These are phyloP conservation scores for Brassica nigra DNA, from an alignment of 345 rosid species.

Conservation along the genomic window DNA sequence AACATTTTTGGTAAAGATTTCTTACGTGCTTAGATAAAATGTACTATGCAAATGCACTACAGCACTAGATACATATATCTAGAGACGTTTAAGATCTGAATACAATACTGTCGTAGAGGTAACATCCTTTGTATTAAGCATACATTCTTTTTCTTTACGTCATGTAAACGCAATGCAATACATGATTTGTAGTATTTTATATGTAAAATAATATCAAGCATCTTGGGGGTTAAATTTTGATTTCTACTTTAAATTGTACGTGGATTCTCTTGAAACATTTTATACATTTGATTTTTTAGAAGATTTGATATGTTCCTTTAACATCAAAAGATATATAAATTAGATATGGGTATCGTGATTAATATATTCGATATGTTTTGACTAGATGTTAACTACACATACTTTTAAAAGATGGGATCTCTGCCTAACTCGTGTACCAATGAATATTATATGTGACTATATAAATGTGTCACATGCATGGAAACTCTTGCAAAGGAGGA, in stretches of 20 bases:
- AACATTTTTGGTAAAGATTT: not conserved
- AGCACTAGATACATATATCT: not conserved
- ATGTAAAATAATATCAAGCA: not conserved
- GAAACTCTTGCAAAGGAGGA: constrained; percentile 4
- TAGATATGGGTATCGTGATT: not conserved
- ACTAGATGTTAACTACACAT: not conserved
- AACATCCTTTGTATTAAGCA: not conserved
- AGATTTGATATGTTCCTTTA: not conserved
- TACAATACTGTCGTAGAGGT: not conserved
- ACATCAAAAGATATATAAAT: too few species aligned
- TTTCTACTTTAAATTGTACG: not conserved
- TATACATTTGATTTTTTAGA: not conserved
- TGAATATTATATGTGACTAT: not conserved
- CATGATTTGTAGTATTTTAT: not conserved
- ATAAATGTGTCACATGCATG: constrained; percentile 26
- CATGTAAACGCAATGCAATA: not conserved
- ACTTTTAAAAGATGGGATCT: constrained; percentile 12
- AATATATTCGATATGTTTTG: not conserved
- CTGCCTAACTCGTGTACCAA: constrained; percentile 29
- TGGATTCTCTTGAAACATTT: not conserved
- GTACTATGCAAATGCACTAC: not conserved
- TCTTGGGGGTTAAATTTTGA: not conserved
- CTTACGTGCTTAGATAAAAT: not conserved
- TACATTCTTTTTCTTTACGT: not conserved
- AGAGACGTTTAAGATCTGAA: not conserved